phyloP scores from a whole-genome alignment of 805 yeast genomes.

The Kazachstania taianensis region DNA sequence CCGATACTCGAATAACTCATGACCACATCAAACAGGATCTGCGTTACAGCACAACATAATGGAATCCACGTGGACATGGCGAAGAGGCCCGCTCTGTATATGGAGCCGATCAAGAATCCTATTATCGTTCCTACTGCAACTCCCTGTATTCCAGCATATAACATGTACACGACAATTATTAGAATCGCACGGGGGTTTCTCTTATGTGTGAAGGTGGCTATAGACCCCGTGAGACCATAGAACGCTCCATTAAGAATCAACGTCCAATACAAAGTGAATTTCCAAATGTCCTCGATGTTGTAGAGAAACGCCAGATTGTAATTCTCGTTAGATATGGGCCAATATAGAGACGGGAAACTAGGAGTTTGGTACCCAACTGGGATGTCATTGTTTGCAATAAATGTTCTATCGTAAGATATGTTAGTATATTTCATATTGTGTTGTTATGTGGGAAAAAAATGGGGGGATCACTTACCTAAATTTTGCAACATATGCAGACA shows the following conservation, averaged over 20 bases:
- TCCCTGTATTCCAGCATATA: conserved; percentile 54
- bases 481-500: too few relatives aligned
- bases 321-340: conserved; percentile 45
- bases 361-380: conserved; percentile 83
- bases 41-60: conserved; percentile 64
- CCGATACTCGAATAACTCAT: conserved; percentile 30
- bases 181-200: conserved; percentile 32
- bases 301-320: conserved; percentile 48
- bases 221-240: conserved; percentile 52
- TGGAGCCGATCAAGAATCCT: conserved; percentile 64
- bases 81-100: conserved; percentile 71
- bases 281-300: conserved; percentile 65
- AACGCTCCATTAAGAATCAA: conserved; percentile 54
- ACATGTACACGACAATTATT: conserved; percentile 38
- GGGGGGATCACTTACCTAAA: neutral
- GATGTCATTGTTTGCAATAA: conserved; percentile 39
- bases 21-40: conserved; percentile 55
- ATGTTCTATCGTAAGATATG: conserved; percentile 25
- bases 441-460: neutral
- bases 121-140: conserved; percentile 63
- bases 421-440: neutral
- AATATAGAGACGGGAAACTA: conserved; percentile 64
- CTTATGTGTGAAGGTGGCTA: conserved; percentile 46
- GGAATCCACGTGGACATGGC: conserved; percentile 96
- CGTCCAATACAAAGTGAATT: conserved; percentile 74